Evolutionary conservation across 2,329 filamentous ascomycete genomes (phyloP).

Genomic region (Paecilomyces fulvus): DNA sequence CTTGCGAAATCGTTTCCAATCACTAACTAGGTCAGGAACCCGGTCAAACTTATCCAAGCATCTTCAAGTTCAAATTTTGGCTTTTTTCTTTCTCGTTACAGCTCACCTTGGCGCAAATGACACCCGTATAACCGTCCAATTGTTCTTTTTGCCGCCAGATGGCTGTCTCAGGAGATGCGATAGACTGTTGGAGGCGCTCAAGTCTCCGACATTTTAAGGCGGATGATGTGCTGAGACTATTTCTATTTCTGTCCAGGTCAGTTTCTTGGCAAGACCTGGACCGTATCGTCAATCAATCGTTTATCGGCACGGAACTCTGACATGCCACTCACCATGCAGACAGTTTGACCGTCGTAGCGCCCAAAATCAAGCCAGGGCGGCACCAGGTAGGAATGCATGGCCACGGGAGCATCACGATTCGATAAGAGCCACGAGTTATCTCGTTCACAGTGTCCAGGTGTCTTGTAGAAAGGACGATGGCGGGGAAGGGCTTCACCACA

Average conservation of each 20-base stretch:
- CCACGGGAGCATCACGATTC: background rate
- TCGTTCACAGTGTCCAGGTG: background rate
- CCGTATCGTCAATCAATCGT: background rate
- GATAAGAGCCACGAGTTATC: background rate
- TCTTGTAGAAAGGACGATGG: background rate
- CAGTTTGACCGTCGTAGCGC: background rate
- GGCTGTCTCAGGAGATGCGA: background rate
- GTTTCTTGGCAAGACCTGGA: background rate
- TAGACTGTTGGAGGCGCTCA: background rate
- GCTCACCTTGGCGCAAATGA: background rate
- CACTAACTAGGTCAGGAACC: background rate
- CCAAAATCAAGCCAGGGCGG: background rate
- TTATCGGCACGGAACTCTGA: background rate
- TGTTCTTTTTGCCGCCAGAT: background rate
- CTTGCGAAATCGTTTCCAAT: background rate
- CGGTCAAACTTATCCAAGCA: background rate
- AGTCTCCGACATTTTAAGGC: background rate
- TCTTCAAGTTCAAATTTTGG: no score
- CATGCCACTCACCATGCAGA: background rate
- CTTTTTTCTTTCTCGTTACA: background rate
- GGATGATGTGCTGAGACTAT: background rate
- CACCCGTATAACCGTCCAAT: background rate
- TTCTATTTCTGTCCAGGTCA: background rate
- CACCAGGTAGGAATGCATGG: background rate
- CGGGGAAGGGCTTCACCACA: background rate